A percentile compares a stretch with the other conserved stretches of the same genome.
Conservation (phyloP, 1,284 basidiomycete species). For the Malassezia dermatis region DNA sequence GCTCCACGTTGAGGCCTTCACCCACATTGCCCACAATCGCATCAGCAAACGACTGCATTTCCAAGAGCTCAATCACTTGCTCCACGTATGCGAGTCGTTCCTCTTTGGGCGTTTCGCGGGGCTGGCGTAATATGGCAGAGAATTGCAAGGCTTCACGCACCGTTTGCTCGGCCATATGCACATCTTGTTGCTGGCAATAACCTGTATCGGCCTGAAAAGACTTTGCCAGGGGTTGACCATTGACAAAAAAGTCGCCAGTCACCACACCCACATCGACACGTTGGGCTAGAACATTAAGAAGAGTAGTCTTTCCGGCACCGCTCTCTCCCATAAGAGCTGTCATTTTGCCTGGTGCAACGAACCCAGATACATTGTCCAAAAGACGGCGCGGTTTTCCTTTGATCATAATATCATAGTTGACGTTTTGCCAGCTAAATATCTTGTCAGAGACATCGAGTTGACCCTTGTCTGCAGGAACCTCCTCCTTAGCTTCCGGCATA, state of each 20-base stretch:
- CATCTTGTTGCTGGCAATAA: slow-evolving; percentile 38
- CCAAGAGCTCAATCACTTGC: slow-evolving; percentile 28
- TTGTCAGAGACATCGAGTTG: slow-evolving; percentile 25
- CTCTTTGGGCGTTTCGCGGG: slow-evolving; percentile 22
- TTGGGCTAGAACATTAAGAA: slow-evolving; percentile 36
- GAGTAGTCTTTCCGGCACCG: slow-evolving; percentile 40
- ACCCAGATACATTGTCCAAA: slow-evolving; percentile 49
- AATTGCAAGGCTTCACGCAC: slow-evolving; percentile 40
- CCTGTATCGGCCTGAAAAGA: slow-evolving; percentile 33
- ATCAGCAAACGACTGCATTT: slow-evolving; percentile 34
- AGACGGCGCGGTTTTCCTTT: slow-evolving; percentile 30
- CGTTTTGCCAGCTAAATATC: slow-evolving; percentile 29
- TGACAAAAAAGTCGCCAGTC: slow-evolving; percentile 23
- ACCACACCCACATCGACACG: slow-evolving; percentile 29
- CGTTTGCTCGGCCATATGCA: slow-evolving; percentile 25
- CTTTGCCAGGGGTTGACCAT: slow-evolving; percentile 22
- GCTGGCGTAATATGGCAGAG: slow-evolving; percentile 31
- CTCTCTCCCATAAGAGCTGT: slow-evolving; percentile 39
- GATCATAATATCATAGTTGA: slow-evolving; percentile 32
- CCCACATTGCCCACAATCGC: slow-evolving; percentile 30
- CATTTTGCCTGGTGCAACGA: slow-evolving; percentile 31
- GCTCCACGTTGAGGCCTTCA: slow-evolving; percentile 31
- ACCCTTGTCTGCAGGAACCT: background rate
- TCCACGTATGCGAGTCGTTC: slow-evolving; percentile 36
- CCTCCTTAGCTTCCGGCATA: background rate